Conservation (phyloP, 2,329 filamentous ascomycete species). For the Colletotrichum lini region DNA sequence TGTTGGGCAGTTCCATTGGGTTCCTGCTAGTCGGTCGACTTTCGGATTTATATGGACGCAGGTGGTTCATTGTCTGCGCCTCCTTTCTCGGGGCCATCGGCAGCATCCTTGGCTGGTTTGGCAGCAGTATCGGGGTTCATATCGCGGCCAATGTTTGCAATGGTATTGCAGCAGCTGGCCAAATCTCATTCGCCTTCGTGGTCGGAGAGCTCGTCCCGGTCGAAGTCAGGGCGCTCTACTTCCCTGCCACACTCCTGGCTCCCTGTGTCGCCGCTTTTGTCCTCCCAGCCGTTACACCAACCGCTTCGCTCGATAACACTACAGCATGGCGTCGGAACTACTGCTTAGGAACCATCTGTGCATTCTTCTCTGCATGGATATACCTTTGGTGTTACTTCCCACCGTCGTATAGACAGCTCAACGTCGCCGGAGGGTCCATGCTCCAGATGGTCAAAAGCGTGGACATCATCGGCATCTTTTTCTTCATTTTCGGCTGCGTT, state of each 20-base stretch:
- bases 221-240: conserved; percentile 54
- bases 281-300: not conserved
- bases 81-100: conserved; percentile 55
- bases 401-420: conserved; percentile 60
- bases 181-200: conserved; percentile 58
- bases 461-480: conserved; percentile 61
- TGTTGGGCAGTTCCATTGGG: conserved; percentile 55
- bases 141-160: conserved; percentile 56
- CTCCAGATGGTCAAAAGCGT: conserved; percentile 58
- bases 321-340: conserved; percentile 65
- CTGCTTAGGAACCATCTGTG: conserved; percentile 62
- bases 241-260: conserved; percentile 58
- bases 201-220: conserved; percentile 61
- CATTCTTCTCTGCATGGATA: conserved; percentile 55
- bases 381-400: conserved; percentile 63
- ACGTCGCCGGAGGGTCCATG: conserved; percentile 54
- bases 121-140: conserved; percentile 52
- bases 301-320: conserved; percentile 54
- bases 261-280: conserved; percentile 56
- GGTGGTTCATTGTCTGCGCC: conserved; percentile 30
- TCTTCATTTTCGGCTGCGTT: conserved; percentile 58
- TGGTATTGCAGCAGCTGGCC: conserved; percentile 56
- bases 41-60: conserved; percentile 34
- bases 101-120: conserved; percentile 54
- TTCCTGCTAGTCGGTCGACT: conserved; percentile 45